Evolutionary conservation across 345 rosid genomes (phyloP).

Genomic region (Melaleuca quinquenervia): DNA sequence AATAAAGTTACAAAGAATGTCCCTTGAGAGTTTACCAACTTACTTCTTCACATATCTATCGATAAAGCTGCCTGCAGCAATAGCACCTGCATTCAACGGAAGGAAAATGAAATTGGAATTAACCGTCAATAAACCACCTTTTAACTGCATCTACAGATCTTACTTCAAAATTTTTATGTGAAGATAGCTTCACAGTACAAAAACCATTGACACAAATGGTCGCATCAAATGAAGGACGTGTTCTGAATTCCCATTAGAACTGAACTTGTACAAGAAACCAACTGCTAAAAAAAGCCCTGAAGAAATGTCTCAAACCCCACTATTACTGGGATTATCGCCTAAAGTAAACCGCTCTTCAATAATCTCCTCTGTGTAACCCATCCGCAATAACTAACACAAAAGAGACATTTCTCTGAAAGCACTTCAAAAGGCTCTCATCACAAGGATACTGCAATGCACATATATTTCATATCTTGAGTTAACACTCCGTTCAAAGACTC

Average conservation of each 20-base stretch:
- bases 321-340: not conserved
- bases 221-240: too few relatives aligned
- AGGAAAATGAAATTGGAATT: not conserved
- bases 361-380: too few relatives aligned
- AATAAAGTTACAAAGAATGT: not conserved
- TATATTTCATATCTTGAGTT: not conserved
- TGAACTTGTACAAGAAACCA: not conserved
- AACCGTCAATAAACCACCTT: not conserved
- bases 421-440: not conserved
- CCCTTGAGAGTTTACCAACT: not conserved
- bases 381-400: too few relatives aligned
- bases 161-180: not conserved
- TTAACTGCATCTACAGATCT: not conserved
- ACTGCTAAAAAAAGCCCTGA: not conserved
- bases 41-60: slow-evolving; percentile 88
- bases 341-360: too few relatives aligned
- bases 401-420: not conserved
- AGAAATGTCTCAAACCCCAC: not conserved
- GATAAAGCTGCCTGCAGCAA: slow-evolving; percentile 28
- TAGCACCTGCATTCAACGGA: slow-evolving; percentile 34
- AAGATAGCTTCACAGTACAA: not conserved
- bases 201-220: not conserved
- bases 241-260: not conserved
- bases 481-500: not conserved
- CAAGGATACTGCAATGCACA: not conserved